Evolutionary conservation across 2,329 filamentous ascomycete species (phyloP), one percentile per base, ranked within the genome.

Genomic region (Pseudogymnoascus sp.): DNA sequence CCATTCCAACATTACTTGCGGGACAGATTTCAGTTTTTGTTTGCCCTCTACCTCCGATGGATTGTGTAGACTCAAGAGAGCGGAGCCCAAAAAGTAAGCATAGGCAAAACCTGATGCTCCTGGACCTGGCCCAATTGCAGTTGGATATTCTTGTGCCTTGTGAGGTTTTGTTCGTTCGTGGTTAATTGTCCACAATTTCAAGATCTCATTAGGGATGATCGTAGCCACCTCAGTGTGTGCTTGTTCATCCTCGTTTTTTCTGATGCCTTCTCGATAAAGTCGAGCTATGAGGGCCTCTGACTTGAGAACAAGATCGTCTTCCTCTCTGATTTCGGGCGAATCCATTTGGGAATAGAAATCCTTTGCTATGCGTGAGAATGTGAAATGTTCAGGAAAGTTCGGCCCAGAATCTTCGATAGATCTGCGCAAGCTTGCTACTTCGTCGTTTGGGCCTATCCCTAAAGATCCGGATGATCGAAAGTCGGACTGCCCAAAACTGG

Each of bases 1-100:
- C 93, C 93, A 97, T 69, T 90, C 83, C 66, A 97, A 86, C 13
- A 97, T 78, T 15, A 92, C 83, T 71, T 88, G 87, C 0, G 93
- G 91, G 17, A 96, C 78, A 0, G 90, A 82, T 1, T 80, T 79
- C 1, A 64, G 60, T n/a, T 40, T 35, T 13, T 37, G 19, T 17
- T 29, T 33, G 7, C 19, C 35, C 33, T 26, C 37, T 13, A 15
- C 15, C 19, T 50, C 37, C 13, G 74, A 71, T 60, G 86, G 84
- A 75, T 96, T 91, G 69, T 93, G 88, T 63, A 97, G 83, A 66
- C 86, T 86, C 38, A 97, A 82, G 38, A 96, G 81, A 23, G 97
- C 79, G 31, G 86, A 86, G 15, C 89, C 88, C n/a, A 97, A 73
- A 69, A 88, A 96, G 63, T 85, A 83, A 3, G 93, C 92, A 72